Evolutionary conservation across 106 monocot genomes (phyloP), one percentile per base, ranked within the genome.

Genomic region (Cymbidium sinense): DNA sequence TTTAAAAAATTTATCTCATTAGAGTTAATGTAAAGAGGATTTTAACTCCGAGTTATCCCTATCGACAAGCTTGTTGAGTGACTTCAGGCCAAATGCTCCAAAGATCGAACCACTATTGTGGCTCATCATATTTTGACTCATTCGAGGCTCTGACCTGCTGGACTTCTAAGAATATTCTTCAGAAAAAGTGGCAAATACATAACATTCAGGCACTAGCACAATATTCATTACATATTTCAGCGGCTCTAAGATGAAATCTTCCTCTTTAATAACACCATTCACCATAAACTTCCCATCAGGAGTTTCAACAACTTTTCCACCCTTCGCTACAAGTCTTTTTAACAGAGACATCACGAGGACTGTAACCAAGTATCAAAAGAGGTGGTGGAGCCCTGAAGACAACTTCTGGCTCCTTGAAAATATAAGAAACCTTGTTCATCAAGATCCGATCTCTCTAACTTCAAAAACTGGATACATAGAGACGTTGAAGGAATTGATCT

Each of bases 351-450:
- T 98, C 98, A 77, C 81, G 39, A 15, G 91, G 76, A 43, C 78
- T 87, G 81, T 81, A 98, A 11, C 98, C 98, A 61, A 77, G 27
- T 87, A 94, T 93, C 88, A 78, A 81, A 61, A 94, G 91, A 15
- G 80, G 75, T 28, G 89, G 79, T 76, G 95, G 95, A 58, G 86
- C 91, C 70, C 54, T 87, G 79, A 96, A 96, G 36, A 96, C 79
- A 8, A 98, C 84, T 28, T 92, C 90, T 1, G 94, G 96, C 74
- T 88, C 86, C 50, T 83, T 85, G 64, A 98, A 98, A 64, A 88
- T 20, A 79, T 98, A 98, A 8, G 96, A 94, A 50, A 98, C 91
- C 96, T 98, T 87, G 89, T 81, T 92, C 91, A 18, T 86, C 81
- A 92, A 67, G 41, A 92, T 89, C 17, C 91, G 78, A 58, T n/a